phyloP scores from a whole-genome alignment of 148 eudicot species.

The Tetragonia tetragonoides region DNA sequence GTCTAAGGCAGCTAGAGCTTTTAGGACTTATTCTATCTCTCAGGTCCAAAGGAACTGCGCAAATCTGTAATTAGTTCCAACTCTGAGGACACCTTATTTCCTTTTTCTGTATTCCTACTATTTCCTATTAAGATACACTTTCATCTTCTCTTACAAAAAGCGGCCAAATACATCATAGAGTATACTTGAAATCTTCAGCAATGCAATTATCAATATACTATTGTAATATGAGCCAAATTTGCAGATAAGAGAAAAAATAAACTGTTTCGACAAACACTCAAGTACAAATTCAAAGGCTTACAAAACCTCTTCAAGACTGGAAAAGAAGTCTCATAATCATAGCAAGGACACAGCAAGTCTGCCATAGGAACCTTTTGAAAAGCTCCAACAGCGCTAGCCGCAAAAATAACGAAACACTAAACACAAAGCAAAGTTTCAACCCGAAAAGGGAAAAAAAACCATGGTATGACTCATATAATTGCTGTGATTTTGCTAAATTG shows the following conservation, averaged over 20 bases:
- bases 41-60: neutral
- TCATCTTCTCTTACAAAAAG: no score
- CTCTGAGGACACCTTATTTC: no score
- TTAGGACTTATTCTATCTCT: no score
- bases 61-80: no score
- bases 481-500: neutral
- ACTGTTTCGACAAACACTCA: neutral
- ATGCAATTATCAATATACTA: neutral
- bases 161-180: neutral
- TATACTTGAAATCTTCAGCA: neutral
- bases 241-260: neutral
- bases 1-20: no score
- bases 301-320: neutral
- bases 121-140: no score
- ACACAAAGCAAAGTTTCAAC: neutral
- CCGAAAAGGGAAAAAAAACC: neutral
- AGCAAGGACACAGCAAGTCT: neutral
- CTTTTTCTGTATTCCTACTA: no score
- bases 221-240: neutral
- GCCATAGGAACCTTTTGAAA: neutral
- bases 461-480: neutral
- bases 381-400: neutral
- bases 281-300: neutral
- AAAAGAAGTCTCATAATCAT: neutral
- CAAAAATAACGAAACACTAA: neutral